Evolutionary conservation across 345 rosid genomes (phyloP).

Genomic region (Camelina sativa): DNA sequence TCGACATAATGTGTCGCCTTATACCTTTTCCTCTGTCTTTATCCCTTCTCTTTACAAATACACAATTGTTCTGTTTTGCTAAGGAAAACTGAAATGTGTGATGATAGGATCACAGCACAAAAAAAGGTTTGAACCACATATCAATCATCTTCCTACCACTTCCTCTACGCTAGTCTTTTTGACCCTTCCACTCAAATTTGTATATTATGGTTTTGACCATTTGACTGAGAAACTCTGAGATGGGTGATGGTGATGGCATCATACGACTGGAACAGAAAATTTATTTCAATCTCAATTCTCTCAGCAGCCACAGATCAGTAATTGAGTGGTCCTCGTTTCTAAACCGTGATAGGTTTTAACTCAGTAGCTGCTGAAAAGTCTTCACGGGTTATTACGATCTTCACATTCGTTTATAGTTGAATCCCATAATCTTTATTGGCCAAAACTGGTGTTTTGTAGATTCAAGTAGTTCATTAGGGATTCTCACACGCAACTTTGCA

Average conservation of each 20-base stretch:
- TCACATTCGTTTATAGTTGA: not conserved
- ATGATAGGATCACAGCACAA: conserved; percentile 22
- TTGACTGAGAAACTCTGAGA: conserved; percentile 24
- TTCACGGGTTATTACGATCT: not conserved
- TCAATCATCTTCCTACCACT: conserved; percentile 6
- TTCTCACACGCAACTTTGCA: not conserved
- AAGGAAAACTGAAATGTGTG: conserved; percentile 21
- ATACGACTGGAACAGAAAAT: conserved; percentile 1
- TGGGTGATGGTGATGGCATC: conserved; percentile 19
- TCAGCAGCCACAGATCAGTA: not conserved
- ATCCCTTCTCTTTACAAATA: conserved; percentile 7
- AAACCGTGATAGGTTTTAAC: not conserved
- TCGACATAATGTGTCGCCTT: not conserved
- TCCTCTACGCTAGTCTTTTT: conserved; percentile 20
- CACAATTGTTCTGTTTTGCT: conserved; percentile 26
- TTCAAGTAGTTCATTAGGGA: not conserved
- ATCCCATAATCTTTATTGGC: not conserved
- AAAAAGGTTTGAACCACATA: not conserved
- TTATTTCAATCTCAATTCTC: not conserved
- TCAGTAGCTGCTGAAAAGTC: conserved; percentile 19
- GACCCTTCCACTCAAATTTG: conserved; percentile 32
- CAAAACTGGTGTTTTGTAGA: not conserved
- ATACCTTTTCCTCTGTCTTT: conserved; percentile 9
- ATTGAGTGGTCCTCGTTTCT: conserved; percentile 28
- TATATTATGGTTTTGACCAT: not conserved